A percentile compares a stretch with the other conserved stretches of the same genome.
These are phyloP conservation scores for Zasmidium angulare DNA, from an alignment of 2,329 filamentous ascomycete species.

Conservation along the genomic window DNA sequence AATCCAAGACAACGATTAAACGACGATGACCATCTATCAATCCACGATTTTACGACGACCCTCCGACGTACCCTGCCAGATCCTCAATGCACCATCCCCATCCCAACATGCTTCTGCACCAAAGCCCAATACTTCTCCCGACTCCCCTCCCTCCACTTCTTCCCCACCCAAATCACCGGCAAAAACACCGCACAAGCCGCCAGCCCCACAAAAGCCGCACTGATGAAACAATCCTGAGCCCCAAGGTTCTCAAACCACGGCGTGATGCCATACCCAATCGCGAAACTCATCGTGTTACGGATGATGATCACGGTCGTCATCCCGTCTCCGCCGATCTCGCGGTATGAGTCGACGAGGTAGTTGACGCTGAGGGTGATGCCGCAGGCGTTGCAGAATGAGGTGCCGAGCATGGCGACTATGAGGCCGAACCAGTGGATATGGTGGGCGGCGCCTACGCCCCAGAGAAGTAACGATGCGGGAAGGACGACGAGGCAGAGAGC, in stretches of 20 bases:
- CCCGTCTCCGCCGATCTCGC: constrained; percentile 43
- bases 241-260: constrained; percentile 41
- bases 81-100: constrained; percentile 25
- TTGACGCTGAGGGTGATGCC: constrained; percentile 40
- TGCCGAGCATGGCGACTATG: constrained; percentile 44
- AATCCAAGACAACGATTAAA: no score
- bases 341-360: constrained; percentile 46
- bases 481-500: constrained; percentile 41
- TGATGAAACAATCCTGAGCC: constrained; percentile 42
- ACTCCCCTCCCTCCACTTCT: constrained; percentile 13
- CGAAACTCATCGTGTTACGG: constrained; percentile 50
- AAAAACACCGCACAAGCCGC: constrained; percentile 38
- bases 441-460: constrained; percentile 48
- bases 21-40: no score
- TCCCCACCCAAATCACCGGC: constrained; percentile 18
- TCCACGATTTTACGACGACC: no score
- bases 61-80: no score
- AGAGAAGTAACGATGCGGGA: constrained; percentile 44
- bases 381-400: constrained; percentile 44
- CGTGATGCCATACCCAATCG: constrained; percentile 49
- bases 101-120: constrained; percentile 18
- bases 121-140: constrained; percentile 17
- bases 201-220: constrained; percentile 42
- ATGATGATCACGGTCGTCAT: constrained; percentile 48
- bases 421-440: constrained; percentile 51